Percentiles rank a stretch among this genome's conserved stretches.
phyloP scores from a whole-genome alignment of 2,329 filamentous ascomycete genomes.

The Epichloe glyceriae region DNA sequence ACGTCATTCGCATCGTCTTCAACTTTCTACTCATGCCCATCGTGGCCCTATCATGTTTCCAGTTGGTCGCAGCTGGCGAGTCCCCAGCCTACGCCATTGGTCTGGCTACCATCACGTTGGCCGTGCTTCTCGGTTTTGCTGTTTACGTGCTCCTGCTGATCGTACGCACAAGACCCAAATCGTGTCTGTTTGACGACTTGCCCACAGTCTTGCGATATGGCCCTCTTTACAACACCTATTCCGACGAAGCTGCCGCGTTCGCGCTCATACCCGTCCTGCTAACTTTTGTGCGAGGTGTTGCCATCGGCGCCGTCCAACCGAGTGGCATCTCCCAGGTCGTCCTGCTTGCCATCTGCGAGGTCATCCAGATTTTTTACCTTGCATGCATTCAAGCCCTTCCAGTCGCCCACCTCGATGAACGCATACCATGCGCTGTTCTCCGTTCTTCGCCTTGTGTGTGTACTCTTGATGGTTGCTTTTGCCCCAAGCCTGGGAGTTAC shows the following conservation, averaged over 20 bases:
- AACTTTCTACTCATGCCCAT: slow-evolving; percentile 87
- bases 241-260: slow-evolving; percentile 82
- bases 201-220: slow-evolving; percentile 82
- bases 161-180: slow-evolving; percentile 65
- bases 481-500: slow-evolving; percentile 68
- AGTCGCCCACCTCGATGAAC: slow-evolving; percentile 92
- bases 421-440: slow-evolving; percentile 84
- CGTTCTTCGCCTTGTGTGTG: slow-evolving; percentile 58
- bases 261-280: slow-evolving; percentile 76
- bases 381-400: slow-evolving; percentile 81
- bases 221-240: slow-evolving; percentile 94
- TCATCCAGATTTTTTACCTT: slow-evolving; percentile 75
- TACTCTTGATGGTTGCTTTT: slow-evolving; percentile 71
- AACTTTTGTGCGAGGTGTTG: slow-evolving; percentile 74
- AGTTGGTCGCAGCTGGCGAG: slow-evolving; percentile 60
- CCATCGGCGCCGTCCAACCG: slow-evolving; percentile 83
- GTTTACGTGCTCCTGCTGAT: slow-evolving; percentile 74
- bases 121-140: slow-evolving; percentile 59
- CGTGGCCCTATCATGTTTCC: slow-evolving; percentile 77
- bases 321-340: slow-evolving; percentile 90
- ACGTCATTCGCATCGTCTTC: slow-evolving; percentile 73
- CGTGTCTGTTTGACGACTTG: slow-evolving; percentile 85
- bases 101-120: slow-evolving; percentile 61
- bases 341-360: slow-evolving; percentile 84
- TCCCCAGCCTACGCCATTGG: slow-evolving; percentile 62